These are phyloP conservation scores for Colletotrichum kahawae DNA, from an alignment of 2,329 filamentous ascomycete species.

Conservation along the genomic window DNA sequence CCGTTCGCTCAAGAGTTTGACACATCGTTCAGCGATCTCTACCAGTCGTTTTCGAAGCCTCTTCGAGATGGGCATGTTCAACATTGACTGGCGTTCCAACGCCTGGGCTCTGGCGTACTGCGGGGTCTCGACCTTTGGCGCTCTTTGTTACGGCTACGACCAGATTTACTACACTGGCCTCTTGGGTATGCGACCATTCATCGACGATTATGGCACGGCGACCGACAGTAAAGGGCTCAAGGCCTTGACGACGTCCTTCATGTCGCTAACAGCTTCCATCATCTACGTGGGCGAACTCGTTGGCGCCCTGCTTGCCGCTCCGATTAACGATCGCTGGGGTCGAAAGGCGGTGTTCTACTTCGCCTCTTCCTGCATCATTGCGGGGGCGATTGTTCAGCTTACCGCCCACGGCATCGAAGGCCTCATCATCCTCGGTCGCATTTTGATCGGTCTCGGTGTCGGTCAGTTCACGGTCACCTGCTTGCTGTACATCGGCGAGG, in stretches of 20 bases:
- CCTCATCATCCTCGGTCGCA: conserved; percentile 25
- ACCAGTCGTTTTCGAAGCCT: conserved; percentile 38
- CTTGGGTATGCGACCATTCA: conserved; percentile 27
- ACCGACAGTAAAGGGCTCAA: conserved; percentile 22
- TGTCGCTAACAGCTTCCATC: conserved; percentile 38
- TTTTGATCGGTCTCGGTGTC: conserved; percentile 25
- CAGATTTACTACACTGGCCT: conserved; percentile 28
- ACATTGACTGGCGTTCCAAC: conserved; percentile 20
- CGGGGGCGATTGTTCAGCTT: neutral
- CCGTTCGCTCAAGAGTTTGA: neutral
- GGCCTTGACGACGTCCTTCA: conserved; percentile 29
- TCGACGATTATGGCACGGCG: conserved; percentile 28
- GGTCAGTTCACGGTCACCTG: conserved; percentile 28
- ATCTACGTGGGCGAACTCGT: conserved; percentile 45
- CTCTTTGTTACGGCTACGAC: conserved; percentile 25
- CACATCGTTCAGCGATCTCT: neutral
- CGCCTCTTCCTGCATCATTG: conserved; percentile 34
- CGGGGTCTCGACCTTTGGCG: conserved; percentile 28
- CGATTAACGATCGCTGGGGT: conserved; percentile 40
- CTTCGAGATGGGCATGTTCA: conserved; percentile 11
- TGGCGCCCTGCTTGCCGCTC: conserved; percentile 37
- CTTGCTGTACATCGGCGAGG: conserved; percentile 29
- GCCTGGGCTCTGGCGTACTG: conserved; percentile 34
- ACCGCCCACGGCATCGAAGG: neutral
- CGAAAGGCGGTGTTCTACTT: conserved; percentile 37